Percentiles rank a stretch among this genome's conserved stretches.
Conservation (phyloP, 1,284 basidiomycete genomes). For the Ustilago esculenta region DNA sequence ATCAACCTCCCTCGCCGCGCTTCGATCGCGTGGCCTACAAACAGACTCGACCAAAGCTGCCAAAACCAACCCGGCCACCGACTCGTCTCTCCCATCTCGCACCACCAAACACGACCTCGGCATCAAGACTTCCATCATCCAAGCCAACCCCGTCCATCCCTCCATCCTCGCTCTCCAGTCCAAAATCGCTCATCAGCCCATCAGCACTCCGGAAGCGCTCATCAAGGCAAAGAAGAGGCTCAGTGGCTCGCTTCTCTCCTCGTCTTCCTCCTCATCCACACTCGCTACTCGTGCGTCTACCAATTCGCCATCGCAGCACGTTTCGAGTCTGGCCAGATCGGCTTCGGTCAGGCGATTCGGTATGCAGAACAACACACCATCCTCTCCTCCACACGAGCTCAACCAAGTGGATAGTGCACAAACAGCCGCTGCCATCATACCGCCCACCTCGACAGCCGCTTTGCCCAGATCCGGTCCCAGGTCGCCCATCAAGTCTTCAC, state of each 20-base stretch:
- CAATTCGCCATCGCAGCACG: constrained; percentile 10
- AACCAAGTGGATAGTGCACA: too few relatives aligned
- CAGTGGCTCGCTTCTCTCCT: constrained; percentile 26
- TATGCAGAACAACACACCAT: constrained; percentile 11
- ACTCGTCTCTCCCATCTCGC: background rate
- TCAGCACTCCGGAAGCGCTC: constrained; percentile 41
- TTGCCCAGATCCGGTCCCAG: constrained; percentile 15
- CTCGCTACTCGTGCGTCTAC: background rate
- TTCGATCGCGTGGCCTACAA: constrained; percentile 17
- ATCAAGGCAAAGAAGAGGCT: constrained; percentile 40
- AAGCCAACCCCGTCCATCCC: constrained; percentile 34
- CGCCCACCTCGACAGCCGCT: background rate
- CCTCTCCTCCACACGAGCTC: too few relatives aligned
- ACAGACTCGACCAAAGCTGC: constrained; percentile 1
- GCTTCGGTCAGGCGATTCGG: constrained; percentile 6
- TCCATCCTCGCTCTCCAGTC: constrained; percentile 28
- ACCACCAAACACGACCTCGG: constrained; percentile 18
- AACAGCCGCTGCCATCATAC: background rate
- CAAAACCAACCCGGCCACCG: background rate
- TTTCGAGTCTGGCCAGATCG: constrained; percentile 7
- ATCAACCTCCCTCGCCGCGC: constrained; percentile 14
- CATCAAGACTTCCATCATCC: constrained; percentile 33
- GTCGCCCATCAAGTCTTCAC: constrained; percentile 40
- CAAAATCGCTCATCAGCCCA: constrained; percentile 26
- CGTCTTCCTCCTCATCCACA: constrained; percentile 9